Percentiles rank a stretch among this genome's conserved stretches.
Conservation (phyloP, 2,329 filamentous ascomycete species). For the Dactylellina parvicollis region DNA sequence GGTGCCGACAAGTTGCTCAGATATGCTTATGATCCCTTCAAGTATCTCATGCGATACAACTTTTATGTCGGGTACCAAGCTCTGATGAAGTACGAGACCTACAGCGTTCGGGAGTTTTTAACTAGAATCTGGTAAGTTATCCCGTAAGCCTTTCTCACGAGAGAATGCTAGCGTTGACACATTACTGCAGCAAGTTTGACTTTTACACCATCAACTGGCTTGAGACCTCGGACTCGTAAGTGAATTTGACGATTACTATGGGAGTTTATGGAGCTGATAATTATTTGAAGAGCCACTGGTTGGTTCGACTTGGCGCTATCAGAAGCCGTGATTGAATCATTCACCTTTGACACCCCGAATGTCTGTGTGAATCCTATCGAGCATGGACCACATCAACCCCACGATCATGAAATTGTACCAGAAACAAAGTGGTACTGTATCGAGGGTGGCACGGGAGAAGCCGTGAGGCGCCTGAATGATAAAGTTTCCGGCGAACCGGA, state of each 20-base stretch:
- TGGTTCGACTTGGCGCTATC: constrained; percentile 3
- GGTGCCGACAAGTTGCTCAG: constrained; percentile 6
- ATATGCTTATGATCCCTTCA: constrained; percentile 11
- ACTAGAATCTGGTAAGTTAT: constrained; percentile 7
- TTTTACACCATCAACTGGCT: constrained; percentile 22
- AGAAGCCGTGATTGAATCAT: constrained; percentile 13
- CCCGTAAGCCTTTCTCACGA: neutral
- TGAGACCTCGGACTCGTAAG: constrained; percentile 12
- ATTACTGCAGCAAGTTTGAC: neutral
- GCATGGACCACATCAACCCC: too few relatives aligned
- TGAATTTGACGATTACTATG: neutral
- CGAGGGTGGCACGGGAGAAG: constrained; percentile 10
- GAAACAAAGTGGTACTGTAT: constrained; percentile 12
- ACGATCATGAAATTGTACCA: neutral
- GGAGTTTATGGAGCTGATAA: constrained; percentile 50
- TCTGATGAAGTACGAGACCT: constrained; percentile 10
- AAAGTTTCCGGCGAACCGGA: constrained; percentile 3
- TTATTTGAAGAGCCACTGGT: neutral
- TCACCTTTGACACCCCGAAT: neutral
- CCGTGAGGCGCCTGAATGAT: neutral
- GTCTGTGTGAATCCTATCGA: neutral
- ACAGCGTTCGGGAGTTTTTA: constrained; percentile 11
- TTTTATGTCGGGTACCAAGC: constrained; percentile 10
- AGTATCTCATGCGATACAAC: constrained; percentile 11
- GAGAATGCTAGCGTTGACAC: neutral